Evolutionary conservation across 805 yeast species (phyloP), one percentile per base, ranked within the genome.

Genomic region (Candida railenensis): DNA sequence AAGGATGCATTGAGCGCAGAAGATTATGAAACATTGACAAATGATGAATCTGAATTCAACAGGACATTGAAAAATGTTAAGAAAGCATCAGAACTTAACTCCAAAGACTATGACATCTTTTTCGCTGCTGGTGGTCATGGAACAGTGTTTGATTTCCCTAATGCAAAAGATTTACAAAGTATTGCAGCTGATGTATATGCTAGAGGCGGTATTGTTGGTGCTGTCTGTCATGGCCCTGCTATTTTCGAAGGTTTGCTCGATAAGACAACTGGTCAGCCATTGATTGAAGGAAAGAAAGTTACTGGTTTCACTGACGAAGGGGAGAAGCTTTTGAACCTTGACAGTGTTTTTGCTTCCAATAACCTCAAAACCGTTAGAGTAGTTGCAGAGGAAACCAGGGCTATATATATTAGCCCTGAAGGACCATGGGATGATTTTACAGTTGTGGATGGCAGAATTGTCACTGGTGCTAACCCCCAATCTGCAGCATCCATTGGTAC

Each of bases 61-160:
- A 52, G 61, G 39, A 71, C 64, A 15, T 51, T 81, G 22, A 56
- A 61, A 25, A 54, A 62, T n/a, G 58, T 77, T 54, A 77, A 77
- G 64, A 73, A 71, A 49, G 76, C 83, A 7, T 53, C 71, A 14
- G 82, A 77, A 22, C 61, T 81, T 40, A 60, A 77, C 45, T 61
- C 83, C 11, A 58, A 60, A n/a, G 80, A 79, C 36, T 83, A 71
- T 61, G 71, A 71, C 39, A 70, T 81, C 49, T 74, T 82, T 58
- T 81, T 68, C 53, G 86, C 84, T 37, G 76, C 85, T 42, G 89
- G 81, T 43, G 89, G 89, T 34, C 89, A 84, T 56, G 89, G 80
- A 28, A 67, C 83, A 22, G 51, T 76, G 36, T 79, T 74, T 52
- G 89, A 83, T 59, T 81, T 70, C 62, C 83, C 83, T 38, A 66